Conservation (phyloP, 2,329 filamentous ascomycete genomes). For the Fusarium floridanum region DNA sequence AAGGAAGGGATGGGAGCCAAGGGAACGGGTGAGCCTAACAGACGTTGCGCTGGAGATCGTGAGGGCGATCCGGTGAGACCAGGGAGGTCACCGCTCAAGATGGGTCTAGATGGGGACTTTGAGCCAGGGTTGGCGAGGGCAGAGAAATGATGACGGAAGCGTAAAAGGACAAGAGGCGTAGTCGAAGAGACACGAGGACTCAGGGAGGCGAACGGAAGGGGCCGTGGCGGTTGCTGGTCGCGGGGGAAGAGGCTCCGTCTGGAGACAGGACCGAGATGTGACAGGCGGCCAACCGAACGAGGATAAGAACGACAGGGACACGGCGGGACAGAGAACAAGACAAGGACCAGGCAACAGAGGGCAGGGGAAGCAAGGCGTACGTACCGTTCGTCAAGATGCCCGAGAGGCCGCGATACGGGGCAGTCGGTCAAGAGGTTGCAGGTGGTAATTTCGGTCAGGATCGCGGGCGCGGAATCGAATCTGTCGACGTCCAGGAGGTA, state of each 20-base stretch:
- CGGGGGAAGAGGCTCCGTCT: conserved; percentile 47
- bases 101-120: conserved; percentile 41
- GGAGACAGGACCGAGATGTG: conserved; percentile 45
- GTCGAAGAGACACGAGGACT: conserved; percentile 12
- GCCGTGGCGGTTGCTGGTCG: conserved; percentile 39
- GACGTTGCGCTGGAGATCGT: conserved; percentile 44
- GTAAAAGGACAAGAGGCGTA: conserved; percentile 29
- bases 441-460: conserved; percentile 25
- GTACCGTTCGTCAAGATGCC: conserved; percentile 8
- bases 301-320: conserved; percentile 42
- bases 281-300: conserved; percentile 35
- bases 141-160: conserved; percentile 28
- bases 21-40: conserved; percentile 27
- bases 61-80: conserved; percentile 43
- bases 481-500: conserved; percentile 11
- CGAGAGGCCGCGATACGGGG: conserved; percentile 1
- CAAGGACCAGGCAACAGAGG: conserved; percentile 7
- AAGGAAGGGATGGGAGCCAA: conserved; percentile 29
- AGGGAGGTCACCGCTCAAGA: conserved; percentile 45
- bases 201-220: conserved; percentile 34
- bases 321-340: conserved; percentile 34
- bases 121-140: conserved; percentile 27
- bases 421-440: conserved; percentile 17
- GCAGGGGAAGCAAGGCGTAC: conserved; percentile 19
- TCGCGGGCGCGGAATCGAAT: conserved; percentile 13